Evolutionary conservation across 768 basidiomycete species (phyloP), one percentile per base, ranked within the genome.

Genomic region (Collybiopsis luxurians): DNA sequence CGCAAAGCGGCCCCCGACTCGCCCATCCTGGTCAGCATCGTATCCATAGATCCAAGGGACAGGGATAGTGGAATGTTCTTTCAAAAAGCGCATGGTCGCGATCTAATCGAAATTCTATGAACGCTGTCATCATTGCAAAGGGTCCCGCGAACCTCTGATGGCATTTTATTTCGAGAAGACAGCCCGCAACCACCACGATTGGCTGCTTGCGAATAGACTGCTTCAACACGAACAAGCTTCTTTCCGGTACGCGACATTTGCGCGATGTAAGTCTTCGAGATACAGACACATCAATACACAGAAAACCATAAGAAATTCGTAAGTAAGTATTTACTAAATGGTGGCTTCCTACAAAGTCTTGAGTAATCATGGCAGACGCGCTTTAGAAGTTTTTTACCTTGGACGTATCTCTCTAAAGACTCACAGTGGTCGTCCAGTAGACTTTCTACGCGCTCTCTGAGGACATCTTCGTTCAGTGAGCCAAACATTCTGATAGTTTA

Each of bases 1-100:
- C 46, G 58, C 43, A 57, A 57, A 61, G 9, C 43, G 19, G 30
- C 60, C 60, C 6, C 60, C 60, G 7, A 61, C 60, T 38, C 38
- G 36, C 19, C 53, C 46, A 36, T 58, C 53, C 12, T 15, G 6
- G 23, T 61, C 60, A 9, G 28, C 44, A 47, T 61, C 60, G 23
- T 60, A 45, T 13, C 50, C 30, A 27, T 43, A 53, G 15, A 60
- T 55, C 4, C 23, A n/a, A n/a, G 59, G 59, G 23, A 60, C 27
- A 10, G 59, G 59, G 23, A 60, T 58, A 2, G 52, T n/a, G 19
- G 59, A 46, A 28, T 57, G 51, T 26, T 24, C 9, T 27, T 49
- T 55, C 38, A 60, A 24, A 44, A 53, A 60, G 1, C 40, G 34
- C 52, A 60, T 57, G 10, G 59, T 60, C 4, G 59, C 59, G 5